phyloP scores from a whole-genome alignment of 2,329 filamentous ascomycete genomes.

The Ascochyta fabae region DNA sequence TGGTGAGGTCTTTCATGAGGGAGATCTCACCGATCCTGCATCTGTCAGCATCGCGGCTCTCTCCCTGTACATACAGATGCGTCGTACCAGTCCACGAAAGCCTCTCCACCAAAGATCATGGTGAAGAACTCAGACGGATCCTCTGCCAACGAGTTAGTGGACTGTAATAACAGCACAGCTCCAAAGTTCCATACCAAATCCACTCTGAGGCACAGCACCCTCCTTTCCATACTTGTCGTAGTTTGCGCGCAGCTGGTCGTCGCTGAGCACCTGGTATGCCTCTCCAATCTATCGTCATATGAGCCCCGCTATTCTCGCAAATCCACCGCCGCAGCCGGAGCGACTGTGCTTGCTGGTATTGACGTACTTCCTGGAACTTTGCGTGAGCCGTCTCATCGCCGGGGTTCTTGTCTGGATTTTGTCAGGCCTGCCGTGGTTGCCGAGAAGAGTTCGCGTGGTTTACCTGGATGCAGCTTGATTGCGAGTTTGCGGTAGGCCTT shows the following conservation, averaged over 20 bases:
- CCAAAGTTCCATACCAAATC: slow-evolving; percentile 69
- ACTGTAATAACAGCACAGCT: slow-evolving; percentile 12
- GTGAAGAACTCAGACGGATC: slow-evolving; percentile 98
- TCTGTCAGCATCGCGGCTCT: slow-evolving; percentile 12
- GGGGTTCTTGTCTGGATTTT: slow-evolving; percentile 85
- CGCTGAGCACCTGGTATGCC: slow-evolving; percentile 82
- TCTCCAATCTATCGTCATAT: slow-evolving; percentile 64
- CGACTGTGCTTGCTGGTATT: not conserved
- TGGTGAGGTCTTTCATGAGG: slow-evolving; percentile 96
- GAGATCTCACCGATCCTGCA: slow-evolving; percentile 90
- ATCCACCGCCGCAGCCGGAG: slow-evolving; percentile 1
- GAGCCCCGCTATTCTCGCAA: slow-evolving; percentile 28
- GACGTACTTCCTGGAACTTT: slow-evolving; percentile 84
- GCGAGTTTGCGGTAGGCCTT: slow-evolving; percentile 93
- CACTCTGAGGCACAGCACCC: slow-evolving; percentile 84
- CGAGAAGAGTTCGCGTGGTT: slow-evolving; percentile 33
- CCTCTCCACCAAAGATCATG: slow-evolving; percentile 96
- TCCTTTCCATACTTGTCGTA: slow-evolving; percentile 99
- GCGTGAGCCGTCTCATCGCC: slow-evolving; percentile 92
- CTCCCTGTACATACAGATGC: not conserved
- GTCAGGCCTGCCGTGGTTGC: slow-evolving; percentile 13
- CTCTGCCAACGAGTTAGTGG: slow-evolving; percentile 55
- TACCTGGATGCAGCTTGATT: slow-evolving; percentile 89
- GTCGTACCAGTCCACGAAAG: slow-evolving; percentile 81
- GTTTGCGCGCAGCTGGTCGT: slow-evolving; percentile 82